Evolutionary conservation across 257 asterid species (phyloP).

Genomic region (Verbascum thapsus): DNA sequence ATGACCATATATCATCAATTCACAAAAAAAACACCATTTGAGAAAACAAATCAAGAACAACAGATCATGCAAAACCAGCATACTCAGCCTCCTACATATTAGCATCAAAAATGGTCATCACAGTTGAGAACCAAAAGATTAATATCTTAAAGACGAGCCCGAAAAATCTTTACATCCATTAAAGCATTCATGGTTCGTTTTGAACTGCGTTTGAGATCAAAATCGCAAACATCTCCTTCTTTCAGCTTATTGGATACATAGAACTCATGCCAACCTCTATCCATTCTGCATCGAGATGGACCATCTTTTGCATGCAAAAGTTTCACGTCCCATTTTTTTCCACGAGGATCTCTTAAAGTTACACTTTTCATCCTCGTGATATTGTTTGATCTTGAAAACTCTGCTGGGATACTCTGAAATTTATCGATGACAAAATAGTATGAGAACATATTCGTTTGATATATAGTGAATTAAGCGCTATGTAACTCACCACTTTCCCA

Average conservation of each 20-base stretch:
- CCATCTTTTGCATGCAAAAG: not conserved
- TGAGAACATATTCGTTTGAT: not conserved
- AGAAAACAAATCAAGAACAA: no score
- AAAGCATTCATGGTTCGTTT: not conserved
- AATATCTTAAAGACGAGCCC: not conserved
- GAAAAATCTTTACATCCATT: not conserved
- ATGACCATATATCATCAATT: no score
- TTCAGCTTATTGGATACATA: slow-evolving; percentile 6
- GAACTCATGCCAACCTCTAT: not conserved
- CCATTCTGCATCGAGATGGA: not conserved
- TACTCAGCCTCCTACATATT: no score
- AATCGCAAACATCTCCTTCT: slow-evolving; percentile 4
- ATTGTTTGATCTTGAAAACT: slow-evolving; percentile 3
- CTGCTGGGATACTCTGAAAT: not conserved
- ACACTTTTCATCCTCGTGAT: not conserved
- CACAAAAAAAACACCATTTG: no score
- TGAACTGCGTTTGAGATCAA: not conserved
- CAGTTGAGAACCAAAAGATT: no score
- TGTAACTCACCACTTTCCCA: not conserved
- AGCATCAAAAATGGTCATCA: no score
- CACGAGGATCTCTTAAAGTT: not conserved
- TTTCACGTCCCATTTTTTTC: not conserved
- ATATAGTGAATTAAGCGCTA: no score
- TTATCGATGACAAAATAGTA: not conserved
- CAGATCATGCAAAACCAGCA: no score